Evolutionary conservation across 805 yeast species (phyloP).

Genomic region (Blastobotrys attinorum): DNA sequence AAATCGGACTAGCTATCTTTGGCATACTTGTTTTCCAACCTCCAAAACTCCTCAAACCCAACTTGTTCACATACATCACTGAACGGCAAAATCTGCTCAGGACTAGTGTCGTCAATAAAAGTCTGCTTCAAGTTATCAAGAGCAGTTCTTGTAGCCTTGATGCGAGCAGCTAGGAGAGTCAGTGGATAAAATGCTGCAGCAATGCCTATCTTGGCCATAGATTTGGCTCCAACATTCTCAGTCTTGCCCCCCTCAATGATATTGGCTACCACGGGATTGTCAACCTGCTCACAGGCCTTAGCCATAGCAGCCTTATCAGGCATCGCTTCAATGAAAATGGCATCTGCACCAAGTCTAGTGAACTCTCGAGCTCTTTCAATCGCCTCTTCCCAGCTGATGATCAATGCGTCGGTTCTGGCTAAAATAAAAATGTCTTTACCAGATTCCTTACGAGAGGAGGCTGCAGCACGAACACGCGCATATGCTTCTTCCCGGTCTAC

Average conservation of each 20-base stretch:
- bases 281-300: constrained; percentile 4
- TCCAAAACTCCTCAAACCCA: constrained; percentile 8
- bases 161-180: constrained; percentile 7
- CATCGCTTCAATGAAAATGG: constrained; percentile 9
- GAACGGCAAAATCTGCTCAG: constrained; percentile 7
- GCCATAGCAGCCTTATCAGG: constrained; percentile 9
- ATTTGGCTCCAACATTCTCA: constrained; percentile 7
- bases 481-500: constrained; percentile 7
- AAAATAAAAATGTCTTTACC: constrained; percentile 8
- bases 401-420: constrained; percentile 10
- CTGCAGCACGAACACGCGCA: constrained; percentile 8
- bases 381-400: constrained; percentile 9
- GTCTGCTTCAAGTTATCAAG: constrained; percentile 7
- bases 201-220: constrained; percentile 7
- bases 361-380: constrained; percentile 6
- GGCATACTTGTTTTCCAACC: neutral
- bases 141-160: constrained; percentile 9
- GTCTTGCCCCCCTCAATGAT: constrained; percentile 12
- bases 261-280: constrained; percentile 7
- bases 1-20: too few relatives aligned
- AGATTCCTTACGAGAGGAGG: constrained; percentile 4
- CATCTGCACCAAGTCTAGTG: constrained; percentile 10
- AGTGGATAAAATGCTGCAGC: constrained; percentile 11
- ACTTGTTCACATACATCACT: constrained; percentile 8
- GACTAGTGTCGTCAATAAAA: constrained; percentile 3